Conservation (phyloP, 106 monocot genomes). For the Dioscorea dumetorum region DNA sequence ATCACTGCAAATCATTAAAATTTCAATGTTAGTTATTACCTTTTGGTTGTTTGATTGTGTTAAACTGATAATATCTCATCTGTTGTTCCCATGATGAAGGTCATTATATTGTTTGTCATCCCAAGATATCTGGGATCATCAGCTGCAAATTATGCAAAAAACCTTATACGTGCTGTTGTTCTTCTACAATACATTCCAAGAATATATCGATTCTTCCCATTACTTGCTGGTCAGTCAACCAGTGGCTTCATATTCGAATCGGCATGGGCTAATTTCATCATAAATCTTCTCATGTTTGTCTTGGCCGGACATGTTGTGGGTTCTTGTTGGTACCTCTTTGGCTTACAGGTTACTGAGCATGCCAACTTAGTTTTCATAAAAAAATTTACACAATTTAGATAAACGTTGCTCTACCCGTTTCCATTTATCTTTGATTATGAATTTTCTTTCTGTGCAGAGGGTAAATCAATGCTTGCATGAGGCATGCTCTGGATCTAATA, state of each 20-base stretch:
- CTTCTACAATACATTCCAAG: slow-evolving; percentile 88
- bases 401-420: too few species aligned
- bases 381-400: too few species aligned
- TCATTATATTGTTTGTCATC: slow-evolving; percentile 71
- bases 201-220: slow-evolving; percentile 62
- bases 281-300: slow-evolving; percentile 90
- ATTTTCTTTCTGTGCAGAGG: slow-evolving; percentile 34
- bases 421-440: too few species aligned
- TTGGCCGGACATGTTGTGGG: slow-evolving; percentile 97
- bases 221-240: slow-evolving; percentile 69
- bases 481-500: slow-evolving; percentile 22
- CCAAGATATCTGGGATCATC: slow-evolving; percentile 62
- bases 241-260: slow-evolving; percentile 97
- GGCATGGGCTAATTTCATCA: slow-evolving; percentile 87
- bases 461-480: slow-evolving; percentile 68
- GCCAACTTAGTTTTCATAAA: too few species aligned
- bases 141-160: slow-evolving; percentile 78
- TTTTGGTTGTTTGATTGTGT: too few species aligned
- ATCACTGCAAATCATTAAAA: too few species aligned
- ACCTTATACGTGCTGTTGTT: slow-evolving; percentile 62
- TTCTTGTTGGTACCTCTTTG: slow-evolving; percentile 94
- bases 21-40: too few species aligned
- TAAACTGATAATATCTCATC: too few species aligned
- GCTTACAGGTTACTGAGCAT: slow-evolving; percentile 55
- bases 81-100: slow-evolving; percentile 29